Evolutionary conservation across 495 filamentous ascomycete genomes (phyloP).

Genomic region (Cenococcum geophilum): DNA sequence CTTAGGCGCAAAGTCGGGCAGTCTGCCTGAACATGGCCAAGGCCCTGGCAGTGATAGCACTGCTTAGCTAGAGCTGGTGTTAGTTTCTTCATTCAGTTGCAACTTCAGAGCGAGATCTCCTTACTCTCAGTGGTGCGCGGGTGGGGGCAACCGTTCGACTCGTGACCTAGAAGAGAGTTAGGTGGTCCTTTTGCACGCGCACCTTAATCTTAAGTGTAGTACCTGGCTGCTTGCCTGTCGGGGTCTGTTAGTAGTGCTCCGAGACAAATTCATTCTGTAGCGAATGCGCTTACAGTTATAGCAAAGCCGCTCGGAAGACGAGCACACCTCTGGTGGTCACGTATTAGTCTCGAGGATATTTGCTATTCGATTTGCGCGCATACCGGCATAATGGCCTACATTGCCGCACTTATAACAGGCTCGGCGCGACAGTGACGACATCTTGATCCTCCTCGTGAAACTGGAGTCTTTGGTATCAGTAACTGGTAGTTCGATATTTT

Average conservation of each 20-base stretch:
- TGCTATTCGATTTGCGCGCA: conserved; percentile 26
- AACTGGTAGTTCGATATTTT: neutral
- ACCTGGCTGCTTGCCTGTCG: conserved; percentile 41
- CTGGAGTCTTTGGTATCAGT: conserved; percentile 6
- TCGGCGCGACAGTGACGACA: conserved; percentile 93
- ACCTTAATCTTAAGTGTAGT: neutral
- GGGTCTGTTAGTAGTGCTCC: conserved; percentile 45
- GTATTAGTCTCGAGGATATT: neutral
- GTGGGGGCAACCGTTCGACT: conserved; percentile 93
- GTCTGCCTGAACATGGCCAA: conserved; percentile 97
- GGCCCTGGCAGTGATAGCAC: conserved; percentile 99
- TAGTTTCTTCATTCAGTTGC: conserved; percentile 22
- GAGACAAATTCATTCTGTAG: conserved; percentile 21
- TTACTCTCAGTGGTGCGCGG: conserved; percentile 90
- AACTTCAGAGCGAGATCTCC: too few relatives aligned
- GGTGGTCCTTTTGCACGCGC: neutral
- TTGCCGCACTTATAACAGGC: conserved; percentile 99
- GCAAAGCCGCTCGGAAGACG: conserved; percentile 92
- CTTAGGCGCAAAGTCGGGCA: conserved; percentile 94
- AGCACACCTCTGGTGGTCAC: conserved; percentile 70
- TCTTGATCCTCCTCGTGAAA: conserved; percentile 34
- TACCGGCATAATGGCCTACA: conserved; percentile 92
- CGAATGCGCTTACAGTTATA: conserved; percentile 78
- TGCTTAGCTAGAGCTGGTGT: conserved; percentile 65
- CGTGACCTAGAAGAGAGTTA: conserved; percentile 61